Evolutionary conservation across 2,329 filamentous ascomycete species (phyloP).

Genomic region (Colletotrichum falcatum): DNA sequence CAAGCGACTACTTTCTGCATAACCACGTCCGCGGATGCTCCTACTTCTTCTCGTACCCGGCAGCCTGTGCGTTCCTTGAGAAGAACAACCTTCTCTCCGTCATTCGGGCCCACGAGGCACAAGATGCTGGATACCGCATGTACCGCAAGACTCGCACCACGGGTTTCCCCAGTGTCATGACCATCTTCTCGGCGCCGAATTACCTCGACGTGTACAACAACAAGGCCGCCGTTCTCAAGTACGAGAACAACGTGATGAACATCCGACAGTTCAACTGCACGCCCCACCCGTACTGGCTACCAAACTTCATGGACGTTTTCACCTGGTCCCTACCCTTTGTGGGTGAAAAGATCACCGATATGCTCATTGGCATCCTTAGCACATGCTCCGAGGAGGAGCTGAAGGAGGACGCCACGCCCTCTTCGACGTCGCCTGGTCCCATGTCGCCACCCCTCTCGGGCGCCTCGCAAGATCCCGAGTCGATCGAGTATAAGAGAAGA

Average conservation of each 20-base stretch:
- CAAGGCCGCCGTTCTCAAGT: slow-evolving; percentile 98
- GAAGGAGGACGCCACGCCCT: slow-evolving; percentile 85
- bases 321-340: slow-evolving; percentile 99
- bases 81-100: slow-evolving; percentile 99
- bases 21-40: slow-evolving; percentile 99
- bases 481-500: slow-evolving; percentile 91
- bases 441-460: slow-evolving; percentile 76
- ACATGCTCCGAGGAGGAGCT: slow-evolving; percentile 99
- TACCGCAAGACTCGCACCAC: slow-evolving; percentile 98
- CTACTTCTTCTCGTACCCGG: slow-evolving; percentile 99
- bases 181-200: slow-evolving; percentile 98
- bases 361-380: slow-evolving; percentile 98
- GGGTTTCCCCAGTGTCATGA: slow-evolving; percentile 99
- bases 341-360: slow-evolving; percentile 98
- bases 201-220: slow-evolving; percentile 99
- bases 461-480: slow-evolving; percentile 76
- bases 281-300: slow-evolving; percentile 98
- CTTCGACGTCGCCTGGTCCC: slow-evolving; percentile 76
- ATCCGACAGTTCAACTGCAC: slow-evolving; percentile 99
- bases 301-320: slow-evolving; percentile 99
- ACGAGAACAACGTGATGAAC: slow-evolving; percentile 99
- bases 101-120: slow-evolving; percentile 97
- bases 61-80: slow-evolving; percentile 96
- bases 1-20: slow-evolving; percentile 96
- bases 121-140: slow-evolving; percentile 99